Evolutionary conservation across 2,329 filamentous ascomycete species (phyloP).

Genomic region (Arthrobotrys iridis): DNA sequence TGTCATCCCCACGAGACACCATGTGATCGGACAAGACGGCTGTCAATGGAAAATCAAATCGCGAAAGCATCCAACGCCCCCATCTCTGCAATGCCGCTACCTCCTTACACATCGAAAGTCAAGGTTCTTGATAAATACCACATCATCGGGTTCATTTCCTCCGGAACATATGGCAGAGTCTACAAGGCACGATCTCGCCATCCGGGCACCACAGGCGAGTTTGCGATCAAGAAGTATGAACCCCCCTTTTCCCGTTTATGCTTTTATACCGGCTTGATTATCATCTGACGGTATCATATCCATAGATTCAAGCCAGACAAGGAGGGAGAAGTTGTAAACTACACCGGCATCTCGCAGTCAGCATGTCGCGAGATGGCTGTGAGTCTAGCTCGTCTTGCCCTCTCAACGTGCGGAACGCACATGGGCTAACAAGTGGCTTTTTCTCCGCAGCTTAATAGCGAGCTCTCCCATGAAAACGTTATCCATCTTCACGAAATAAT

Average conservation of each 20-base stretch:
- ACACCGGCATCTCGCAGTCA: slow-evolving; percentile 97
- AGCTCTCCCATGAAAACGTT: slow-evolving; percentile 87
- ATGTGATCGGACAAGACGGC: slow-evolving; percentile 22
- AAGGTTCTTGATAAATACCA: slow-evolving; percentile 92
- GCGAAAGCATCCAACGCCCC: slow-evolving; percentile 10
- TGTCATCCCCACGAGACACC: not conserved
- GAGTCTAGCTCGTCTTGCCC: slow-evolving; percentile 11
- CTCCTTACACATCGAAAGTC: slow-evolving; percentile 76
- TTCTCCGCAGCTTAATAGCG: slow-evolving; percentile 74
- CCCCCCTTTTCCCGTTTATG: not conserved
- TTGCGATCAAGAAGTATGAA: slow-evolving; percentile 93
- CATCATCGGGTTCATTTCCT: slow-evolving; percentile 97
- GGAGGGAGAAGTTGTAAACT: slow-evolving; percentile 91
- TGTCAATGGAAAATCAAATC: slow-evolving; percentile 35
- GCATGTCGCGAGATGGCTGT: slow-evolving; percentile 93
- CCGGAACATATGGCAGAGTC: slow-evolving; percentile 95
- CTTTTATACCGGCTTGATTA: not conserved
- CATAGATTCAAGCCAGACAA: slow-evolving; percentile 91
- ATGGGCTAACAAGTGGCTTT: not conserved
- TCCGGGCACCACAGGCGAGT: slow-evolving; percentile 80
- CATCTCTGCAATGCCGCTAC: slow-evolving; percentile 45
- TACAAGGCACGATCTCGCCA: slow-evolving; percentile 79
- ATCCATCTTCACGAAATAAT: slow-evolving; percentile 95
- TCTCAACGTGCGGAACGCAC: not conserved
- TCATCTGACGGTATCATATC: not conserved